A percentile compares a stretch with the other conserved stretches of the same genome.
phyloP scores from a whole-genome alignment of 163 green algal species.

The Scenedesmus sp. region DNA sequence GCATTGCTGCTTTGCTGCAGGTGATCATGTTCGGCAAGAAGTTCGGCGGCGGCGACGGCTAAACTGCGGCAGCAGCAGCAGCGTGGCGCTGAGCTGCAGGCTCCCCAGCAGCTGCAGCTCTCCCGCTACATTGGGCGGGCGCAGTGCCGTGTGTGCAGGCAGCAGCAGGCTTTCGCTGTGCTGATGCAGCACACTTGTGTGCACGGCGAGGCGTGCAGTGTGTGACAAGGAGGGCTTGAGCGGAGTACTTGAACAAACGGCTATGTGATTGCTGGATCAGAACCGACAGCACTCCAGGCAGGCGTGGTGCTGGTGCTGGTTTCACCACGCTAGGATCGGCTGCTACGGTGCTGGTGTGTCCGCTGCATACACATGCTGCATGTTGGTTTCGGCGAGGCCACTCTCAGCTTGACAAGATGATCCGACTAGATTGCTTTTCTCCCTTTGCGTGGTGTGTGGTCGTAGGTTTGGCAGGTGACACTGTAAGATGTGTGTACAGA shows the following conservation, averaged over 20 bases:
- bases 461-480: not conserved
- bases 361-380: not conserved
- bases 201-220: not conserved
- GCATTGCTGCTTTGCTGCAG: constrained; percentile 48
- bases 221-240: not conserved
- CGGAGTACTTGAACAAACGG: not conserved
- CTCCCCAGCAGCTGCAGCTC: not conserved
- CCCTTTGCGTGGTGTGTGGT: not conserved
- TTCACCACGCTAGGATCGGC: not conserved
- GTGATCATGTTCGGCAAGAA: constrained; percentile 70
- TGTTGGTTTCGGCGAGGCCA: not conserved
- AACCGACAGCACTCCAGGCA: not conserved
- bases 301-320: not conserved
- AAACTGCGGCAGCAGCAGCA: not conserved
- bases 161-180: no score
- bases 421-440: not conserved
- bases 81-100: not conserved
- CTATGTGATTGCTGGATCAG: not conserved
- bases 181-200: not conserved
- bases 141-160: not conserved
- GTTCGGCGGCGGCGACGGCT: constrained; percentile 52
- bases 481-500: not conserved
- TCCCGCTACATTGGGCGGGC: not conserved
- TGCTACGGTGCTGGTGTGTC: not conserved
- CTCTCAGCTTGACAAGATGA: constrained; percentile 43